Conservation (phyloP, 805 yeast species). For the Candida arabinofermentans region DNA sequence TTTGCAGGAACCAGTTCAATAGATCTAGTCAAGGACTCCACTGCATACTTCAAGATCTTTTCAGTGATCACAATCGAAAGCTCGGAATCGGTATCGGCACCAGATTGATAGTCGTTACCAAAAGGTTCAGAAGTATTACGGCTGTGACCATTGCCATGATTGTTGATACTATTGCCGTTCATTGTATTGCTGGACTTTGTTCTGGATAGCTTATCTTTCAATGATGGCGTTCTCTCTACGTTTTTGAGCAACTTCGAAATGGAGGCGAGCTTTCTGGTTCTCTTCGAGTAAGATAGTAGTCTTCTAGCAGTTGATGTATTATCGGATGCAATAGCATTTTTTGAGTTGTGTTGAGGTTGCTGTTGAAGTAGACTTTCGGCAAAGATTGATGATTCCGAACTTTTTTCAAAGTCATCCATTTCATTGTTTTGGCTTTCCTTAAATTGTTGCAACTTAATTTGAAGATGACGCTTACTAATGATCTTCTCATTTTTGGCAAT, state of each 20-base stretch:
- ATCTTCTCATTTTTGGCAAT: slow-evolving; percentile 36
- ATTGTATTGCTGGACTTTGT: background rate
- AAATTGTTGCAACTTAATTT: slow-evolving; percentile 23
- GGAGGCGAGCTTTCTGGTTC: slow-evolving; percentile 23
- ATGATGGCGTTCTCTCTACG: slow-evolving; percentile 39
- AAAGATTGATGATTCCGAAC: slow-evolving; percentile 5
- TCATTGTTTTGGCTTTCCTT: slow-evolving; percentile 19
- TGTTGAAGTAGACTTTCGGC: background rate
- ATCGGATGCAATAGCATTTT: background rate
- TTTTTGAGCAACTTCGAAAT: slow-evolving; percentile 48
- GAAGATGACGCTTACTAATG: slow-evolving; percentile 32
- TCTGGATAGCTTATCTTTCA: slow-evolving; percentile 24
- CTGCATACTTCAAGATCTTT: slow-evolving; percentile 59
- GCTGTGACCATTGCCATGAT: background rate
- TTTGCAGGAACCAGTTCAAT: slow-evolving; percentile 67
- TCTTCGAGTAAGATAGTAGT: slow-evolving; percentile 15
- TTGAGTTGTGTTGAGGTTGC: background rate
- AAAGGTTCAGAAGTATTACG: slow-evolving; percentile 4
- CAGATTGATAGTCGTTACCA: background rate
- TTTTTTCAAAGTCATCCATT: slow-evolving; percentile 9
- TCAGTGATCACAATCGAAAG: slow-evolving; percentile 51
- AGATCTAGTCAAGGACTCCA: slow-evolving; percentile 74
- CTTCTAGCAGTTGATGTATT: slow-evolving; percentile 4
- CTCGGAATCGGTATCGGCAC: slow-evolving; percentile 9
- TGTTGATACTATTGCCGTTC: background rate